Percentiles rank a stretch among this genome's conserved stretches.
Conservation (phyloP, 805 yeast genomes). For the Priceomyces melissophilus region DNA sequence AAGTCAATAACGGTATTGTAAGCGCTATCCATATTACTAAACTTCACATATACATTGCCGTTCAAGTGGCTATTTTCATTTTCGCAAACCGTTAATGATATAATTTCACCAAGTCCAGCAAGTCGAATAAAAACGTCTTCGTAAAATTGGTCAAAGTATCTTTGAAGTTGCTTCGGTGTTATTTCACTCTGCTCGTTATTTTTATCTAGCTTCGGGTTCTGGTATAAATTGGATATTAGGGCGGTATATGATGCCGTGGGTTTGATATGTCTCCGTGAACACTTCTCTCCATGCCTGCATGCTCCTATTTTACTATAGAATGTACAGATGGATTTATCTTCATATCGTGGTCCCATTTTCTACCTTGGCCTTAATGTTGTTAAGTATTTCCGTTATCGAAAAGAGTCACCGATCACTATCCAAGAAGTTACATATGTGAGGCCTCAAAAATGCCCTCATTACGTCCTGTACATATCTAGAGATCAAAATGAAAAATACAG, state of each 20-base stretch:
- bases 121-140: conserved; percentile 70
- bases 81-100: conserved; percentile 71
- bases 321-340: conserved; percentile 31
- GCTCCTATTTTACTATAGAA: conserved; percentile 86
- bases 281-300: conserved; percentile 87
- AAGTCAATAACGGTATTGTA: conserved; percentile 54
- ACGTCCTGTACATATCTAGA: too few relatives aligned
- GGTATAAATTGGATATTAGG: conserved; percentile 60
- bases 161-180: conserved; percentile 37
- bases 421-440: too few relatives aligned
- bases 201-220: conserved; percentile 50
- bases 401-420: too few relatives aligned
- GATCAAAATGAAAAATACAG: not conserved
- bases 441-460: too few relatives aligned
- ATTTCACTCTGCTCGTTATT: conserved; percentile 26
- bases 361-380: too few relatives aligned
- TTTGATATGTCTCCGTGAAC: conserved; percentile 67
- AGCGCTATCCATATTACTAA: conserved; percentile 55
- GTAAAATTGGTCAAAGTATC: conserved; percentile 57
- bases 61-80: conserved; percentile 77
- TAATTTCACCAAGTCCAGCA: conserved; percentile 48
- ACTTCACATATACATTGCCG: conserved; percentile 81
- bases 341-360: conserved; percentile 2
- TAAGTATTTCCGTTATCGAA: too few relatives aligned
- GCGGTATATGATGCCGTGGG: conserved; percentile 67